Conservation (phyloP, 225 moss, liverwort and hornwort genomes). For the Pleurozium schreberi region DNA sequence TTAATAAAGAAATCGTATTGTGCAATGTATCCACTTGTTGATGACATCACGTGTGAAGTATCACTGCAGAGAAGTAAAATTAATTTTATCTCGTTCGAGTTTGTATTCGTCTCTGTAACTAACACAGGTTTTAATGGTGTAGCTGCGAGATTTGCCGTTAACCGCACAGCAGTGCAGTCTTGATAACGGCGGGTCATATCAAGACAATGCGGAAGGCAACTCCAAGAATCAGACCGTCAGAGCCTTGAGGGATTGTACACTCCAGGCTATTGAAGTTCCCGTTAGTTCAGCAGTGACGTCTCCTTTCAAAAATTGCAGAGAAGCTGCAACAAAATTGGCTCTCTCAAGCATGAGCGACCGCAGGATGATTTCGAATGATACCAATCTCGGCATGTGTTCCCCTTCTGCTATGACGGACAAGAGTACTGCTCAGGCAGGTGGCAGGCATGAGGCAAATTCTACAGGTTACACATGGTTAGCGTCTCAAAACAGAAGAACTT, state of each 20-base stretch:
- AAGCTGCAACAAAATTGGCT: conserved; percentile 16
- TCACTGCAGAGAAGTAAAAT: neutral
- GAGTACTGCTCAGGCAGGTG: neutral
- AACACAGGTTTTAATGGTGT: neutral
- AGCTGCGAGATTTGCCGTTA: conserved; percentile 39
- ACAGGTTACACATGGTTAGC: conserved; percentile 24
- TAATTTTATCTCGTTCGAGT: neutral
- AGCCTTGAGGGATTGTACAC: conserved; percentile 26
- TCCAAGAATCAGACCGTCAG: conserved; percentile 2
- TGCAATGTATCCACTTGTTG: neutral
- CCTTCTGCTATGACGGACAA: neutral
- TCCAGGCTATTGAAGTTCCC: conserved; percentile 30
- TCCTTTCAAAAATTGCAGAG: conserved; percentile 19
- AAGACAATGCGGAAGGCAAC: neutral
- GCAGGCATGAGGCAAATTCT: neutral
- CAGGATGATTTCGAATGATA: neutral
- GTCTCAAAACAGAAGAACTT: conserved; percentile 40
- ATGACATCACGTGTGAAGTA: neutral
- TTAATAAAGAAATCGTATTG: neutral
- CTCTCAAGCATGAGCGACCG: neutral
- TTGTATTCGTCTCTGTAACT: neutral
- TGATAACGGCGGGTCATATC: neutral
- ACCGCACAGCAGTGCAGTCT: neutral
- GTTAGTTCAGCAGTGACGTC: conserved; percentile 11
- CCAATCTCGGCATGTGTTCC: neutral